Evolutionary conservation across 345 rosid genomes (phyloP), one percentile per base, ranked within the genome.

Genomic region (Physaria fendleri): DNA sequence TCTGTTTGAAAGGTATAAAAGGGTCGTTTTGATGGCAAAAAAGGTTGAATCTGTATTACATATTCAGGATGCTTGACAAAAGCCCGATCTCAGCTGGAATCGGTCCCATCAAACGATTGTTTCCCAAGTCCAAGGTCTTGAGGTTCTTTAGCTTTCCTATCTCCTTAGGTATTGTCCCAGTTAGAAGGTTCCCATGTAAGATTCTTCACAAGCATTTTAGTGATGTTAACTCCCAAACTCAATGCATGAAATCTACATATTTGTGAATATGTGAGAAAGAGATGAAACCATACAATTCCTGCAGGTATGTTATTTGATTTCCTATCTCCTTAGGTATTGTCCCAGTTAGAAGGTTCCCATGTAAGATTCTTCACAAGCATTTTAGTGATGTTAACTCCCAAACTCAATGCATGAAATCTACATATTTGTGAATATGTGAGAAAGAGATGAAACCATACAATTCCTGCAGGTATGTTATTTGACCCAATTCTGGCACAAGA

Each of bases 111-210:
- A 94, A 52, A 64, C 78, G 88, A 79, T 94, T 94, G 74, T 51
- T 77, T 67, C 99, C 97, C 81, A 90, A 76, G 79, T 94, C 97
- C 80, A 94, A 80, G 64, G 78, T 76, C 79, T 65, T 66, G 43
- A 94, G 93, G 44, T 66, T 66, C 74, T 84, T 78, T 87, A 94
- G 73, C 80, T 67, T 69, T 46, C 99, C 95, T 16, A 90, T 37
- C 49, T 94, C 97, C 65, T 81, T 87, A 20, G 99, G 99, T 48
- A 94, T 87, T 50, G 73, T 65, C 46, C 97, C 96, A 30, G 79
- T 72, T 74, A 94, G 78, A 42, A 66, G 65, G 78, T 94, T 94
- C 24, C 81, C 80, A 12, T 62, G 82, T 74, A 94, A 57, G 75
- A 79, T 70, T 71, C 99, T 94, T 74, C 71, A 74, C 65, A 77